Evolutionary conservation across 108 stramenopile species (phyloP).

Genomic region (Stephanodiscus triporus): DNA sequence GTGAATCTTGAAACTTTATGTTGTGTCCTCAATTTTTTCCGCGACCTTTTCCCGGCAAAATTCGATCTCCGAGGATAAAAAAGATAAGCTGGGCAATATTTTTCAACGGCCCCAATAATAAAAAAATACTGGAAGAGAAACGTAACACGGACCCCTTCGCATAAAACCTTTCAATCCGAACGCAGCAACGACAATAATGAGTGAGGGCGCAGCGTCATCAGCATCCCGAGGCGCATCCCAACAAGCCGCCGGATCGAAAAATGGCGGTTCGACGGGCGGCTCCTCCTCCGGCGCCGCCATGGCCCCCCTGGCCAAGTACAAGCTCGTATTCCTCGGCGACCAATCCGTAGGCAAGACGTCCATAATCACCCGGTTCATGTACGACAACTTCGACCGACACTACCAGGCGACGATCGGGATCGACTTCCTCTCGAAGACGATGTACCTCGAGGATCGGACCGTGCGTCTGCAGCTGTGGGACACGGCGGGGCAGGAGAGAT

Average conservation of each 20-base stretch:
- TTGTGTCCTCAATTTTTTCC: too few relatives aligned
- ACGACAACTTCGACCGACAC: constrained; percentile 96
- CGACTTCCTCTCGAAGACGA: constrained; percentile 99
- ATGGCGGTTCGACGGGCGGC: neutral
- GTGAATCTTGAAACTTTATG: too few relatives aligned
- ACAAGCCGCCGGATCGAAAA: constrained; percentile 20
- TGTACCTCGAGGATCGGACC: constrained; percentile 98
- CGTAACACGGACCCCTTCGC: too few relatives aligned
- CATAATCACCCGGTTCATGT: constrained; percentile 98
- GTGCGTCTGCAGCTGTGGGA: constrained; percentile 99
- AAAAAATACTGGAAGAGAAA: too few relatives aligned
- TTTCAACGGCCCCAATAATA: too few relatives aligned
- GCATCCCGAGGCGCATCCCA: neutral
- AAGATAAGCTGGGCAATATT: too few relatives aligned
- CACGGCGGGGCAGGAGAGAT: constrained; percentile 98
- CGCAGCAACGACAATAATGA: neutral
- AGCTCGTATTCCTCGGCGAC: constrained; percentile 99
- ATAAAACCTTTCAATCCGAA: too few relatives aligned
- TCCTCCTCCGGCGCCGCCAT: constrained; percentile 50
- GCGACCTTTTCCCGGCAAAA: too few relatives aligned
- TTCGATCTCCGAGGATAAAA: too few relatives aligned
- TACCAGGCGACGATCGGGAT: constrained; percentile 99
- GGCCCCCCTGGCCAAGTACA: constrained; percentile 96
- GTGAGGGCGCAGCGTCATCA: constrained; percentile 6
- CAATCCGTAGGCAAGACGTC: constrained; percentile 99